A percentile compares a stretch with the other conserved stretches of the same genome.
These are phyloP conservation scores for Inonotus hispidus DNA, from an alignment of 1,284 basidiomycete genomes.

Conservation along the genomic window DNA sequence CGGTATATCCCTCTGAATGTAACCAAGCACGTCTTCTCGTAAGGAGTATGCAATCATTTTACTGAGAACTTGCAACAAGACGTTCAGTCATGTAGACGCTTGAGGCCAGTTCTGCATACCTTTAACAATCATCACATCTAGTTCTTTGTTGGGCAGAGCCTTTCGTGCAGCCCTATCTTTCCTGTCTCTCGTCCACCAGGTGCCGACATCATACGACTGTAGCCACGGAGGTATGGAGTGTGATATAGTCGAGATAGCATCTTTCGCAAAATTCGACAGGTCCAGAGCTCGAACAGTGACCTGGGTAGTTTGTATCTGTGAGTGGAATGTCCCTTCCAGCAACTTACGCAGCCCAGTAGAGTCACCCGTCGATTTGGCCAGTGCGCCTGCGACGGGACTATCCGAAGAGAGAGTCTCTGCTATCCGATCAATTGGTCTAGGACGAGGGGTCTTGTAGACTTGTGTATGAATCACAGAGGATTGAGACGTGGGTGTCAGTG, in stretches of 20 bases:
- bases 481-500: slow-evolving; percentile 24
- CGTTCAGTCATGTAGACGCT: background rate
- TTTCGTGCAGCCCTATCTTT: slow-evolving; percentile 46
- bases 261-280: background rate
- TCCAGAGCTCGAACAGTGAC: background rate
- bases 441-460: slow-evolving; percentile 38
- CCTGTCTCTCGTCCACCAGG: slow-evolving; percentile 59
- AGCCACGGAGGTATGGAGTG: background rate
- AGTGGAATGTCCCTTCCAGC: slow-evolving; percentile 38
- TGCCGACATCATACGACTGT: slow-evolving; percentile 17
- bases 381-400: slow-evolving; percentile 45
- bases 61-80: slow-evolving; percentile 49
- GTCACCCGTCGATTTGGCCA: slow-evolving; percentile 41
- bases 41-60: slow-evolving; percentile 68
- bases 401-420: slow-evolving; percentile 54
- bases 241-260: background rate
- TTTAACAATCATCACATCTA: slow-evolving; percentile 54
- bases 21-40: slow-evolving; percentile 74
- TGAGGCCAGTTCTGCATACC: slow-evolving; percentile 33
- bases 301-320: background rate
- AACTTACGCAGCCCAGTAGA: slow-evolving; percentile 49
- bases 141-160: slow-evolving; percentile 49
- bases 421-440: slow-evolving; percentile 44
- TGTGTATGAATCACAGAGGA: slow-evolving; percentile 44
- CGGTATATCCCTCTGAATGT: slow-evolving; percentile 79